Conservation (phyloP, 768 basidiomycete species). For the Coprinellus aureogranulatus region DNA sequence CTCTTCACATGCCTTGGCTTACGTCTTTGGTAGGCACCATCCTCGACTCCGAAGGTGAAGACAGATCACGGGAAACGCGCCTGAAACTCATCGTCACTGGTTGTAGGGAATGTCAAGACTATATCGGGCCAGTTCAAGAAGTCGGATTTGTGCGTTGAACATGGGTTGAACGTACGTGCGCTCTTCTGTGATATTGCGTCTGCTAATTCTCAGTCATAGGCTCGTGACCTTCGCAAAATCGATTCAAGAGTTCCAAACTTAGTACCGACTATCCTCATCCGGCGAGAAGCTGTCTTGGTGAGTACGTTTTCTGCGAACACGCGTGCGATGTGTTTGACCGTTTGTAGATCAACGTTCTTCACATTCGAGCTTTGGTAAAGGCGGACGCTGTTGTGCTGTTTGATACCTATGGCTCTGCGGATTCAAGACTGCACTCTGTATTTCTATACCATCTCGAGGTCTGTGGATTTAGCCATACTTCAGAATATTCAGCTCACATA, state of each 20-base stretch:
- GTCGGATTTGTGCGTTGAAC: conserved; percentile 83
- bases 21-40: conserved; percentile 63
- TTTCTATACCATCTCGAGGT: conserved; percentile 89
- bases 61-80: conserved; percentile 19
- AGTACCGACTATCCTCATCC: conserved; percentile 88
- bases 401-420: conserved; percentile 85
- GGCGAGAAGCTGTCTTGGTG: conserved; percentile 86
- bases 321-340: conserved; percentile 10
- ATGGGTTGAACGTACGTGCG: conserved; percentile 79
- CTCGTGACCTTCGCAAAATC: conserved; percentile 94
- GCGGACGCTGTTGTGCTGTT: conserved; percentile 89
- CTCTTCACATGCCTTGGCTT: conserved; percentile 10
- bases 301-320: conserved; percentile 24
- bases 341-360: conserved; percentile 82
- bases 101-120: conserved; percentile 76
- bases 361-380: conserved; percentile 93
- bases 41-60: conserved; percentile 74
- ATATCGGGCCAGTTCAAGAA: conserved; percentile 89
- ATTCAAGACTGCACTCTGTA: conserved; percentile 81
- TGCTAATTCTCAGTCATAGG: conserved; percentile 41
- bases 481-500: conserved; percentile 6
- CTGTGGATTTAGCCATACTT: conserved; percentile 10
- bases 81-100: conserved; percentile 8
- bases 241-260: conserved; percentile 93
- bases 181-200: conserved; percentile 1